These are phyloP conservation scores for Paramecium sonneborni DNA, from an alignment of 73 alveolate genomes.

Conservation along the genomic window DNA sequence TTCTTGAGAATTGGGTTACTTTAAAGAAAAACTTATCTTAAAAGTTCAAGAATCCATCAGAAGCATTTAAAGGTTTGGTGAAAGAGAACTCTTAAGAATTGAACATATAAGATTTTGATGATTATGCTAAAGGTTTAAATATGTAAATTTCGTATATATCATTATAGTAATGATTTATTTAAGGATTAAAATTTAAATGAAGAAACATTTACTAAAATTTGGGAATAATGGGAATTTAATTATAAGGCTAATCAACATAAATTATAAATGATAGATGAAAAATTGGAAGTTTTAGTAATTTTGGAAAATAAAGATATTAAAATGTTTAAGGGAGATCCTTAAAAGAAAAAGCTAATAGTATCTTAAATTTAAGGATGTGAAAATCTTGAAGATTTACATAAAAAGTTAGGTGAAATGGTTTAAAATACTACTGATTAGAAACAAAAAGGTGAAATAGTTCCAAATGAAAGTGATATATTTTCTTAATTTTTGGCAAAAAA, in stretches of 20 bases:
- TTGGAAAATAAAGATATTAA: conserved; percentile 24
- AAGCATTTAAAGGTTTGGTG: not conserved
- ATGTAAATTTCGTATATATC: not conserved
- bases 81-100: not conserved
- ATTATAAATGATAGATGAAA: conserved; percentile 21
- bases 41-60: conserved; percentile 21
- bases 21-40: not conserved
- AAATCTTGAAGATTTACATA: not conserved
- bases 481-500: not conserved
- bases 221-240: conserved; percentile 42
- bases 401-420: conserved; percentile 18
- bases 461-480: not conserved
- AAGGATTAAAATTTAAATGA: conserved; percentile 14
- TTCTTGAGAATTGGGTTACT: not conserved
- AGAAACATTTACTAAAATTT: not conserved
- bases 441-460: not conserved
- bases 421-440: not conserved
- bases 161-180: not conserved
- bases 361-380: conserved; percentile 36
- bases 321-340: not conserved
- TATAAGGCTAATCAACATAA: conserved; percentile 9
- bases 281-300: not conserved
- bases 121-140: conserved; percentile 1
- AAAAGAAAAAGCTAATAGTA: conserved; percentile 8
- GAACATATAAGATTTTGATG: not conserved